A percentile compares a stretch with the other conserved stretches of the same genome.
Evolutionary conservation across 2,329 filamentous ascomycete genomes (phyloP).

Genomic region (Orbilia blumenaviensis): DNA sequence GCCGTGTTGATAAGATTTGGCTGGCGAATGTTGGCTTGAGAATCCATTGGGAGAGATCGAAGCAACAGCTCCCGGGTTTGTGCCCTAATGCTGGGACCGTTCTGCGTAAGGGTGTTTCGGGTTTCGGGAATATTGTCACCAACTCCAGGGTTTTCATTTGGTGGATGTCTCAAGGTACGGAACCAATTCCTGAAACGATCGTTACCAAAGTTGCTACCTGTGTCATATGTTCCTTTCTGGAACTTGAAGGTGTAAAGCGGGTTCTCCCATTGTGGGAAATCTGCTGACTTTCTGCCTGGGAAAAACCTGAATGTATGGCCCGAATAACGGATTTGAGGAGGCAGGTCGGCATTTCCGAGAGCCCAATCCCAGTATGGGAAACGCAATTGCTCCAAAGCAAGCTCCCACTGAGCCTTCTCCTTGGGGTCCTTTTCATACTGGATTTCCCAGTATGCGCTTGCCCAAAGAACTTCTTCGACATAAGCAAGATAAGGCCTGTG

Average conservation of each 20-base stretch:
- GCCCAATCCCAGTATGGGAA: slow-evolving; percentile 53
- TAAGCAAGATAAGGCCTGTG: slow-evolving; percentile 80
- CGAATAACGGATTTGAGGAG: background rate
- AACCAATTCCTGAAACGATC: background rate
- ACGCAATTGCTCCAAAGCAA: background rate
- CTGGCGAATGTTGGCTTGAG: background rate
- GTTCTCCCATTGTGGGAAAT: background rate
- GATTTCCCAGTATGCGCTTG: slow-evolving; percentile 1
- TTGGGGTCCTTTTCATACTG: background rate
- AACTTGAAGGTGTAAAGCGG: slow-evolving; percentile 29
- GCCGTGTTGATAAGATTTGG: background rate
- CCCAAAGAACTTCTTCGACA: slow-evolving; percentile 35
- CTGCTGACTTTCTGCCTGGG: background rate
- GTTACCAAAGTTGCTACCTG: background rate
- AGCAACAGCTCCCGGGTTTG: background rate
- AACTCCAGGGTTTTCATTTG: background rate
- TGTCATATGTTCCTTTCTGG: background rate
- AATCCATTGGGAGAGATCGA: background rate
- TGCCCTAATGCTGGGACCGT: slow-evolving; percentile 3
- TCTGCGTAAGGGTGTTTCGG: background rate
- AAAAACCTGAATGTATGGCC: slow-evolving; percentile 9
- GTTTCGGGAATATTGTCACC: background rate
- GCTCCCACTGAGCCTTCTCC: background rate
- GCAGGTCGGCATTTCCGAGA: background rate
- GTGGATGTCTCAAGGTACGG: slow-evolving; percentile 9